A percentile compares a stretch with the other conserved stretches of the same genome.
Evolutionary conservation across 1,284 basidiomycete genomes (phyloP).

Genomic region (Apiotrichum gamsii): DNA sequence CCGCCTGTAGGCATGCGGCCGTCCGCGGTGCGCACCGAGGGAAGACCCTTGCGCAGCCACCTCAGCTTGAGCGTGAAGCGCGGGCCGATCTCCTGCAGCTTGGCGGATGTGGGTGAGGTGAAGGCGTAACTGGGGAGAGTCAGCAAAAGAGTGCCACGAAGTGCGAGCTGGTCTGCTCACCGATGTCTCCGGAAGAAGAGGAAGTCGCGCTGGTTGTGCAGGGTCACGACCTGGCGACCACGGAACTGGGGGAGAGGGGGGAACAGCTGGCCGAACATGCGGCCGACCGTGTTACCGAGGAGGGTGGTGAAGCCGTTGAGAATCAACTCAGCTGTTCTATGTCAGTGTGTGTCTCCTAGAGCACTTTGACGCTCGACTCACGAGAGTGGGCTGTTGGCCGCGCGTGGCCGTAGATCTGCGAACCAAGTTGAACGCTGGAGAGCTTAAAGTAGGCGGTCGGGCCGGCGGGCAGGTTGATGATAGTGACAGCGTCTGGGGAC

Average conservation of each 20-base stretch:
- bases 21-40: constrained; percentile 56
- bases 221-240: constrained; percentile 92
- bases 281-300: constrained; percentile 84
- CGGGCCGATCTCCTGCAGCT: constrained; percentile 95
- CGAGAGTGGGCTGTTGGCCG: constrained; percentile 82
- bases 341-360: no score
- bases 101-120: constrained; percentile 80
- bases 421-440: constrained; percentile 76
- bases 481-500: constrained; percentile 75
- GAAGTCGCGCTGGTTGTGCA: constrained; percentile 98
- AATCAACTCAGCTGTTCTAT: constrained; percentile 82
- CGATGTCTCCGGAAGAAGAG: constrained; percentile 93
- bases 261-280: constrained; percentile 92
- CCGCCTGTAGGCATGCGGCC: constrained; percentile 46
- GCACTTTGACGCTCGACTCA: constrained; percentile 3
- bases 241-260: constrained; percentile 92
- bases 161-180: constrained; percentile 49
- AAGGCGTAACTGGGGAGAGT: constrained; percentile 74
- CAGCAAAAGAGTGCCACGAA: neutral
- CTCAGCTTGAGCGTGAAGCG: constrained; percentile 91
- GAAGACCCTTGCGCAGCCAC: constrained; percentile 81
- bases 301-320: constrained; percentile 93
- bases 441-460: constrained; percentile 96
- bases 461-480: constrained; percentile 83
- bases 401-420: constrained; percentile 86